Evolutionary conservation across 179 eudicot genomes (phyloP), one percentile per base, ranked within the genome.

Genomic region (Corrigiola litoralis): DNA sequence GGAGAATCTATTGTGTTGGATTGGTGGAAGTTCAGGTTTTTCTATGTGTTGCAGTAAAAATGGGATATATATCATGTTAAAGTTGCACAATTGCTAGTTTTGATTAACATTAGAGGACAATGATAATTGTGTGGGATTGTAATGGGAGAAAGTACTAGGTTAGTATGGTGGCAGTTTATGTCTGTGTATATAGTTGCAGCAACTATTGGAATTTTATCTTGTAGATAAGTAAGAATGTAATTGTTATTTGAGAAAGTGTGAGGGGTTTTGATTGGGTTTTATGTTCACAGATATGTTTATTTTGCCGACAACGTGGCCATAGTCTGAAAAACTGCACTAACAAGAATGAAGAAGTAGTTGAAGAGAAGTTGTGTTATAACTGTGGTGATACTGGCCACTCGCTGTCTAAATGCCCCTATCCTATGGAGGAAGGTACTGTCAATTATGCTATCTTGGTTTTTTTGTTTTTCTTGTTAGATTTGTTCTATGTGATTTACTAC

Each of bases 321-420:
- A 82, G 87, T 68, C 79, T 92, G 65, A 90, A 87, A 83, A 90
- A 84, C 64, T 92, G 98, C 69, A 82, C 79, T 2, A 77, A 87
- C 62, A 84, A 87, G 77, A 73, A 34, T 44, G 87, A 79, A n/a
- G 89, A 85, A 53, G 70, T 76, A 10, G 52, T 55, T 40, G 97
- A 85, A 48, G 73, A 72, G 73, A 92, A 81, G 67, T 55, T 87
- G 72, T 92, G 98, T 63, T 92, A 92, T 65, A 92, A 92, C 70
- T 92, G 98, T 68, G 98, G 98, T 66, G 85, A 80, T 74, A 77
- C 65, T 58, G 86, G 85, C 27, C 98, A 92, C 67, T 84, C 98
- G 37, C 77, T 92, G 25, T 80, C 78, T 37, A 69, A 67, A 28
- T 92, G 98, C 72, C 79, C 83, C 4, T 77, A 69, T 9, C 98